Evolutionary conservation across 2,329 filamentous ascomycete genomes (phyloP).

Genomic region (Alternaria novae-zelandiae): DNA sequence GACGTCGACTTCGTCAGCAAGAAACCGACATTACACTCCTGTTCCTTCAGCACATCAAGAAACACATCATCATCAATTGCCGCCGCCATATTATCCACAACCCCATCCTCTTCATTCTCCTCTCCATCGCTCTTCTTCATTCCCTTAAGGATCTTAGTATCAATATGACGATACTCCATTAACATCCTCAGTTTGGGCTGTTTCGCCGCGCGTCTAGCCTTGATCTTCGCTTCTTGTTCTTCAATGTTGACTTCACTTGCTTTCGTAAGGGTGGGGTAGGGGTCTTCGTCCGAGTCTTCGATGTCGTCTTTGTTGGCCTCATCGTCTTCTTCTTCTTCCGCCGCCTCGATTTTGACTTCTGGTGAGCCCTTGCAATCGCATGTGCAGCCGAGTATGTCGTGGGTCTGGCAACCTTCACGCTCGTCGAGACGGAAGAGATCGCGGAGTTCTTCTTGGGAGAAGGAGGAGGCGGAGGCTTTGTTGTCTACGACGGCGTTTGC

Average conservation of each 20-base stretch:
- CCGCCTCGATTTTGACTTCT: slow-evolving; percentile 15
- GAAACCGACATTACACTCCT: slow-evolving; percentile 54
- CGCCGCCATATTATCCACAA: slow-evolving; percentile 37
- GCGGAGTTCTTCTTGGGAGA: slow-evolving; percentile 69
- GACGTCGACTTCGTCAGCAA: slow-evolving; percentile 56
- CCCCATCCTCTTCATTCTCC: slow-evolving; percentile 6
- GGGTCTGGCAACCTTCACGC: slow-evolving; percentile 67
- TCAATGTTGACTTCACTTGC: slow-evolving; percentile 56
- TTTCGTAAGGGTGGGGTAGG: slow-evolving; percentile 38
- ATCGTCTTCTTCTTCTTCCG: slow-evolving; percentile 24
- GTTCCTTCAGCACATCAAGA: slow-evolving; percentile 56
- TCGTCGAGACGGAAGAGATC: slow-evolving; percentile 72
- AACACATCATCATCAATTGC: slow-evolving; percentile 61
- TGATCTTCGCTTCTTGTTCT: slow-evolving; percentile 52
- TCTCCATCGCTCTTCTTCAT: not conserved
- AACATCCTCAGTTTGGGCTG: slow-evolving; percentile 57
- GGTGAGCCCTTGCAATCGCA: slow-evolving; percentile 63
- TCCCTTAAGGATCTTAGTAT: slow-evolving; percentile 42
- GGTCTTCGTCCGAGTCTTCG: slow-evolving; percentile 20
- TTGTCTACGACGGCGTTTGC: slow-evolving; percentile 75
- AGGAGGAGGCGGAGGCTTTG: slow-evolving; percentile 65
- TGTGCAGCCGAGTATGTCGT: slow-evolving; percentile 68
- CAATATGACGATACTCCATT: slow-evolving; percentile 63
- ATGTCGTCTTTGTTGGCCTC: too few relatives aligned
- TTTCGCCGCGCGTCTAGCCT: slow-evolving; percentile 42